A percentile compares a stretch with the other conserved stretches of the same genome.
phyloP scores from a whole-genome alignment of 2,329 filamentous ascomycete species.

The Penicillium sp. region DNA sequence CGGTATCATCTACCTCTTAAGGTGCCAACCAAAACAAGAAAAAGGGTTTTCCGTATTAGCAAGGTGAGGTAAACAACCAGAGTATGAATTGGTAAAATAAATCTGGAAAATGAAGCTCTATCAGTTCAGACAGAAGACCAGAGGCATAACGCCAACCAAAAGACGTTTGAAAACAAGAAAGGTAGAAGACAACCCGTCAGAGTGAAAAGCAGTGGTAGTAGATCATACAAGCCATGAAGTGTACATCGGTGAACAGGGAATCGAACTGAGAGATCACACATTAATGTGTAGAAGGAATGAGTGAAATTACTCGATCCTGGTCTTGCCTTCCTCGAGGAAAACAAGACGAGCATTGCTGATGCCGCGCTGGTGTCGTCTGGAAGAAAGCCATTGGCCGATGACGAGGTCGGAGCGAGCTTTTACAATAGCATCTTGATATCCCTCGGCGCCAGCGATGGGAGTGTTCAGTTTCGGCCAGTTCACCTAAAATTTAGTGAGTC shows the following conservation, averaged over 20 bases:
- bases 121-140: background rate
- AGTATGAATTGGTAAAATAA: slow-evolving; percentile 5
- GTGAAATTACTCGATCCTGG: slow-evolving; percentile 74
- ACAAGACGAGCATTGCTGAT: slow-evolving; percentile 80
- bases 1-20: slow-evolving; percentile 14
- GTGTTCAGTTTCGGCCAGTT: slow-evolving; percentile 98
- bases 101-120: slow-evolving; percentile 12
- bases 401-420: slow-evolving; percentile 82
- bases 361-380: slow-evolving; percentile 73
- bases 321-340: slow-evolving; percentile 95
- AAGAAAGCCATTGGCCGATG: slow-evolving; percentile 70
- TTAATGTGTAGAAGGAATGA: slow-evolving; percentile 2
- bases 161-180: slow-evolving; percentile 17
- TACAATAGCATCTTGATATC: slow-evolving; percentile 81
- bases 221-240: slow-evolving; percentile 28
- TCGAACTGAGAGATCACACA: background rate
- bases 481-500: slow-evolving; percentile 42
- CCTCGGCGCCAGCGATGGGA: slow-evolving; percentile 80
- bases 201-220: slow-evolving; percentile 16
- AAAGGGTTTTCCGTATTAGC: background rate
- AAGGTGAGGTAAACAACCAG: background rate
- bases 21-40: slow-evolving; percentile 4
- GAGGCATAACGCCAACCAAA: slow-evolving; percentile 4
- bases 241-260: slow-evolving; percentile 13
- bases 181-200: slow-evolving; percentile 7